Conservation (phyloP, 2,329 filamentous ascomycete genomes). For the Gaeumannomyces tritici region DNA sequence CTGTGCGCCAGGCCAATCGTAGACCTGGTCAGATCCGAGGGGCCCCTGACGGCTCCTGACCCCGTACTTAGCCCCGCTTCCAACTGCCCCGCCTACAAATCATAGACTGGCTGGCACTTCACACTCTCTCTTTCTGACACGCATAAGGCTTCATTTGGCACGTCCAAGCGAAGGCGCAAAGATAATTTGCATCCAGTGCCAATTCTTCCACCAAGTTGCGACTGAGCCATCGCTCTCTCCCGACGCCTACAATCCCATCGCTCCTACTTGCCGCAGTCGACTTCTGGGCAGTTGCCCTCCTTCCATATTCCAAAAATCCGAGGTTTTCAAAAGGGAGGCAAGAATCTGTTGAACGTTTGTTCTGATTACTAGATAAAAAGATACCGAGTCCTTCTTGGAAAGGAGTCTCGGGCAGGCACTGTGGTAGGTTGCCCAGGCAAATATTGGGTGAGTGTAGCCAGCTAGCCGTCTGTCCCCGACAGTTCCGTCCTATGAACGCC, state of each 20-base stretch:
- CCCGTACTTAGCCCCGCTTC: neutral
- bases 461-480: neutral
- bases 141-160: neutral
- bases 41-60: neutral
- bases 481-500: neutral
- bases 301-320: neutral
- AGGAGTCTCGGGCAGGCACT: neutral
- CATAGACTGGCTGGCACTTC: neutral
- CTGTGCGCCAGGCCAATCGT: neutral
- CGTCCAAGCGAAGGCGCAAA: neutral
- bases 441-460: neutral
- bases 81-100: neutral
- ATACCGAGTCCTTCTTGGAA: neutral
- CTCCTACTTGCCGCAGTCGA: neutral
- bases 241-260: neutral
- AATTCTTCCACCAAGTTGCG: no score
- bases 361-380: neutral
- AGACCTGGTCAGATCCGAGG: neutral
- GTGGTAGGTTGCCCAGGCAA: neutral
- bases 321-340: neutral
- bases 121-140: neutral
- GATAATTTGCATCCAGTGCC: no score
- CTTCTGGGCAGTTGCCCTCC: neutral
- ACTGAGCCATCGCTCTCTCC: neutral
- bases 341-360: neutral